Evolutionary conservation across 441 rosid genomes (phyloP), one percentile per base, ranked within the genome.

Genomic region (Populus hybrid): DNA sequence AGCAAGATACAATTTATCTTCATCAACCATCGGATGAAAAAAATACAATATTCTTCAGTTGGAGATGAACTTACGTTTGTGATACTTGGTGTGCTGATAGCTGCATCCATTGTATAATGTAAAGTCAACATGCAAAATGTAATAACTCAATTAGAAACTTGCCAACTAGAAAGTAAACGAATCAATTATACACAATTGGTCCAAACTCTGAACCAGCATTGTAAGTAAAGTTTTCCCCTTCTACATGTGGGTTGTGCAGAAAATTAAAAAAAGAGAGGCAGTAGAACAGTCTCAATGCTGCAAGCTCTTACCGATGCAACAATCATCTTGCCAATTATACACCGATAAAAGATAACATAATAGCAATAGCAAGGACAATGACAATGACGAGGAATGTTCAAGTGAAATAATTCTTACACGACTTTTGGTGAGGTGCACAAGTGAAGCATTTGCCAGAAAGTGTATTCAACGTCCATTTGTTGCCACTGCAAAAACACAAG

Each of bases 381-480:
- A 21, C 28, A 63, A 36, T 7, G 14, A 28, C 21, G 21, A 42
- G 23, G 23, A 66, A 18, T 18, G 16, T 18, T 35, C 18, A 6
- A 3, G 69, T 18, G 35, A 6, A 61, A 5, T 3, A 64, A 21
- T 65, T 83, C 99, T 90, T 85, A 94, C 98, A 96, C 98, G 66
- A 93, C 97, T 91, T 94, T 96, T 3, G 99, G 98, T 38, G 98
- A 95, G 77, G 97, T 91, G 87, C 98, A 96, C 20, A 96, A 91
- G 83, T 90, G 93, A 85, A 94, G 93, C 98, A 97, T 97, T 89
- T 92, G 98, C 99, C 98, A 94, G 87, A 97, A 94, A 70, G 98
- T 93, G 85, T 94, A 97, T 75, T 94, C 99, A 77, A 97, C 85
- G 84, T 97, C 99, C 99, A 97, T 97, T 93, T 97, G 99, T 84